Percentiles rank a stretch among this genome's conserved stretches.
Conservation (phyloP, 2,329 filamentous ascomycete genomes). For the Decorospora gaudefroyi region DNA sequence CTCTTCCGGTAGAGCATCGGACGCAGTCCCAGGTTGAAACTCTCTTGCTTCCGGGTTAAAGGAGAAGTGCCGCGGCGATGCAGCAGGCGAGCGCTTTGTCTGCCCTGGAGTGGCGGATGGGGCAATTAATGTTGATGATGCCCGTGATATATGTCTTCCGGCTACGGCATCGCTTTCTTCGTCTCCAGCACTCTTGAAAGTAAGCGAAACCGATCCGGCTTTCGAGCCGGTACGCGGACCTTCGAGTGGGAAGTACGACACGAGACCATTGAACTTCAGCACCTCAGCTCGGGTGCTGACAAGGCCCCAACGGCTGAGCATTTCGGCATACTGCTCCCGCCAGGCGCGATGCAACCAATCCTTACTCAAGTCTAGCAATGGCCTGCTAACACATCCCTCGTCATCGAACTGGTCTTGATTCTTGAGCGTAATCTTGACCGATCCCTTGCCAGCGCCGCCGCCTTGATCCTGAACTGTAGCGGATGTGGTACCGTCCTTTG, state of each 20-base stretch:
- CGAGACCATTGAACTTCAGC: slow-evolving; percentile 58
- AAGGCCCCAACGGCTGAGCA: slow-evolving; percentile 63
- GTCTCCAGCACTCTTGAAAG: slow-evolving; percentile 24
- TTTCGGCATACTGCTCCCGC: slow-evolving; percentile 61
- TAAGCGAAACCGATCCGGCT: slow-evolving; percentile 33
- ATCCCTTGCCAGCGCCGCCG: slow-evolving; percentile 15
- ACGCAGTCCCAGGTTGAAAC: slow-evolving; percentile 34
- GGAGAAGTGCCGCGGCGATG: slow-evolving; percentile 38
- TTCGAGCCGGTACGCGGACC: slow-evolving; percentile 31
- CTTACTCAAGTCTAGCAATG: slow-evolving; percentile 57
- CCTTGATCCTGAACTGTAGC: slow-evolving; percentile 20
- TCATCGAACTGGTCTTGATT: slow-evolving; percentile 62
- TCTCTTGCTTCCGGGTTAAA: slow-evolving; percentile 47
- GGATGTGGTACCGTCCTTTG: slow-evolving; percentile 31
- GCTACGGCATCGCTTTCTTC: slow-evolving; percentile 15
- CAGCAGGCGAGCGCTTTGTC: slow-evolving; percentile 31
- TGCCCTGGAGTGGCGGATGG: slow-evolving; percentile 20
- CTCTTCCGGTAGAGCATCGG: slow-evolving; percentile 24
- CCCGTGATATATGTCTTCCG: slow-evolving; percentile 26
- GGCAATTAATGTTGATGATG: slow-evolving; percentile 35
- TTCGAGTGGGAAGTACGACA: slow-evolving; percentile 41
- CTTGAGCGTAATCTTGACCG: slow-evolving; percentile 58
- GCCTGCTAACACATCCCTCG: slow-evolving; percentile 52
- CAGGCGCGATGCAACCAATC: slow-evolving; percentile 58
- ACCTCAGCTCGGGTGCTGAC: slow-evolving; percentile 61